phyloP scores from a whole-genome alignment of 2,329 filamentous ascomycete genomes.

The Aspergillus pseudotamarii region DNA sequence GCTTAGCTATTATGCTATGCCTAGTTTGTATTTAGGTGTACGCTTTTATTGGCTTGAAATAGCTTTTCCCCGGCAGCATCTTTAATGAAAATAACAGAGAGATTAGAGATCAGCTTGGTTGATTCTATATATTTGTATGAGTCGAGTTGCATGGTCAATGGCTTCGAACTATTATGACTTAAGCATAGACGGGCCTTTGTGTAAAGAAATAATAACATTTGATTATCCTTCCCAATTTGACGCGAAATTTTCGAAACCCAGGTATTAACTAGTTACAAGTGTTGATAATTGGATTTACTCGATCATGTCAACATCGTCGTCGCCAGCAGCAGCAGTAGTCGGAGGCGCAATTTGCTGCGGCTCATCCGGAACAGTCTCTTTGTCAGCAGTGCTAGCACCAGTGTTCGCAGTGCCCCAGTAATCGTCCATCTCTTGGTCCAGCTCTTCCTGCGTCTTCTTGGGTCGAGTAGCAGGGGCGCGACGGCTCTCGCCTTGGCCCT shows the following conservation, averaged over 20 bases:
- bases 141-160: background rate
- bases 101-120: background rate
- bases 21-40: background rate
- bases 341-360: conserved; percentile 31
- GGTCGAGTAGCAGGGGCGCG: conserved; percentile 58
- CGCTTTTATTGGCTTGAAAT: background rate
- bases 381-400: conserved; percentile 44
- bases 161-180: background rate
- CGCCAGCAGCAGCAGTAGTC: conserved; percentile 37
- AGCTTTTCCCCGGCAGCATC: background rate
- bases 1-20: background rate
- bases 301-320: conserved; percentile 72
- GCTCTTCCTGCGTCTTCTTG: conserved; percentile 85
- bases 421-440: conserved; percentile 96
- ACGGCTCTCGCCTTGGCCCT: conserved; percentile 36
- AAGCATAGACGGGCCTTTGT: background rate
- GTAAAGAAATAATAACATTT: background rate
- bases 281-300: conserved; percentile 48
- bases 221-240: background rate
- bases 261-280: conserved; percentile 3
- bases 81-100: background rate
- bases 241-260: background rate
- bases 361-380: conserved; percentile 27
- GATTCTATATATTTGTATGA: background rate
- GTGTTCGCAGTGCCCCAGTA: conserved; percentile 68